These are phyloP conservation scores for Allium cepa DNA, from an alignment of 106 monocot genomes.

Conservation along the genomic window DNA sequence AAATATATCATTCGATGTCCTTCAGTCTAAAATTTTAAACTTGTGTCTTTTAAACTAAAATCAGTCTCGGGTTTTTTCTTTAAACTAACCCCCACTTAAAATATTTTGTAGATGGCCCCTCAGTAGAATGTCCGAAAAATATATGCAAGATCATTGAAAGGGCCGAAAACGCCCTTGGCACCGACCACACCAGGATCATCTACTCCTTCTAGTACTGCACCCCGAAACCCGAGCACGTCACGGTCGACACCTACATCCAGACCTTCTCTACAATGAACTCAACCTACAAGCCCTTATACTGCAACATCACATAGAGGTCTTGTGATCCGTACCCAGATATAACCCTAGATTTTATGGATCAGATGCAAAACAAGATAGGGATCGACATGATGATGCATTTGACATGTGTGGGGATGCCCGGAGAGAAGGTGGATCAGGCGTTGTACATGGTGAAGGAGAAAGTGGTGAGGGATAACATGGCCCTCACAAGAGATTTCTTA, in stretches of 20 bases:
- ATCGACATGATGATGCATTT: constrained; percentile 69
- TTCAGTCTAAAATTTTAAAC: too few species aligned
- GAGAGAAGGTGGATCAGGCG: constrained; percentile 33
- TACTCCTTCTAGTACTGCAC: constrained; percentile 65
- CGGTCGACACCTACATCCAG: constrained; percentile 15
- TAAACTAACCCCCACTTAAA: too few species aligned
- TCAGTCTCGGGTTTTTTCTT: too few species aligned
- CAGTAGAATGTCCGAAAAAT: not conserved
- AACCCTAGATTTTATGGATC: constrained; percentile 32
- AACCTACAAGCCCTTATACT: constrained; percentile 31
- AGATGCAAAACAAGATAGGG: constrained; percentile 39
- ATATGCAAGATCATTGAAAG: constrained; percentile 37
- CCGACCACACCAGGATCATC: constrained; percentile 16
- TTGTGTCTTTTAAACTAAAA: too few species aligned
- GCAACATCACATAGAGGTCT: constrained; percentile 60
- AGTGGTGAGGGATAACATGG: constrained; percentile 44
- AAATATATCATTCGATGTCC: constrained; percentile 44
- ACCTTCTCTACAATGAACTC: constrained; percentile 27
- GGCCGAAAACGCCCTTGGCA: not conserved
- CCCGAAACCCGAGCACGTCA: constrained; percentile 25
- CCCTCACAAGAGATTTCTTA: constrained; percentile 46
- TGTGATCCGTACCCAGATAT: constrained; percentile 15
- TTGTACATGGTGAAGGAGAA: constrained; percentile 15
- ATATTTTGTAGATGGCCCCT: not conserved
- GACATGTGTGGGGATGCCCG: constrained; percentile 38